Evolutionary conservation across 2,329 filamentous ascomycete genomes (phyloP), one percentile per base, ranked within the genome.

Genomic region (Fusarium sp.): DNA sequence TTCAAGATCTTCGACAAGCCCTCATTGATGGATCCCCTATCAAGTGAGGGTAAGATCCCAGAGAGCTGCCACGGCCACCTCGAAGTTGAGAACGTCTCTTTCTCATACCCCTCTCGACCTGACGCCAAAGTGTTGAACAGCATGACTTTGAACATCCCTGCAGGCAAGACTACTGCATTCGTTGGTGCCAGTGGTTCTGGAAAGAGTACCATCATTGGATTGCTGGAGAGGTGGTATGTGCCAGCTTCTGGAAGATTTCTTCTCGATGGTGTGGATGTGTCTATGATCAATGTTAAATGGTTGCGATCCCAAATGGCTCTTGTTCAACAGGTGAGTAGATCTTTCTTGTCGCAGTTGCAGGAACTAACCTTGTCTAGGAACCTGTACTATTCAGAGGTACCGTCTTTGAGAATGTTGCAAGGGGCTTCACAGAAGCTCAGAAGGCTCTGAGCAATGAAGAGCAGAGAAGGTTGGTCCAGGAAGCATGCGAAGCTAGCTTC

Each of bases 171-270:
- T 1, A 91, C 89, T 0, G 90, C 90, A 3, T 88, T 93, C n/a
- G 90, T 92, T 9, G 90, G 90, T 0, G 84, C 88, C 1, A 90
- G 87, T 5, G 90, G 90, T 0, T 87, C 84, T 6, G 90, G 90
- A 0, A 93, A 92, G 75, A 90, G 87, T 49, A 92, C 90, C 0
- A 85, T 92, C 15, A 84, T 92, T 1, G 88, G 87, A 0, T 76
- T 92, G 3, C 75, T 92, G 5, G 87, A 92, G 71, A 81, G 89
- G 17, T 92, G 89, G 88, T 92, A 92, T 71, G 5, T 62, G 3
- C 71, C 67, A 15, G 14, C 48, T 3, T 40, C 43, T 4, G 83
- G 83, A 0, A 61, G 65, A 3, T 77, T 85, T 14, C 61, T 63
- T 3, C 71, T 84, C 5, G 82, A 80, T n/a, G 75, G 75, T 3